Evolutionary conservation across 2,329 filamentous ascomycete species (phyloP).

Genomic region (Aspergillus glaucus): DNA sequence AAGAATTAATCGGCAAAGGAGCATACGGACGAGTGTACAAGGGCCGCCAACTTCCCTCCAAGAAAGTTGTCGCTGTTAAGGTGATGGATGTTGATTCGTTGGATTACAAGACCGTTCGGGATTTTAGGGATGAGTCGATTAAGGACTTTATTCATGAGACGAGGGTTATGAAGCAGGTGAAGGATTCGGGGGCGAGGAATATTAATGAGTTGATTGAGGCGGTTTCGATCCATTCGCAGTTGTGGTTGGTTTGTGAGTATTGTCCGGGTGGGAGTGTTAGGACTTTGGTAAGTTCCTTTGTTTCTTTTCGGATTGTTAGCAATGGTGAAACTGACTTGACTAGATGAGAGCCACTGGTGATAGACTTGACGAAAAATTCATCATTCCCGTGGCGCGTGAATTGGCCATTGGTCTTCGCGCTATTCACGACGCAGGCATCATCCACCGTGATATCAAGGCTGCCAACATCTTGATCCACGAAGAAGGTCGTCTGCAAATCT

Average conservation of each 20-base stretch:
- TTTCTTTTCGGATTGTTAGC: not conserved
- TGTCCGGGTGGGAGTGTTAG: constrained; percentile 61
- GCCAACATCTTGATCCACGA: constrained; percentile 60
- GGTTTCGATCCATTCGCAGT: constrained; percentile 56
- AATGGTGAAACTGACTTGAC: constrained; percentile 12
- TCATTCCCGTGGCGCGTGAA: constrained; percentile 59
- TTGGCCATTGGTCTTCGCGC: constrained; percentile 56
- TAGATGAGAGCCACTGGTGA: constrained; percentile 46
- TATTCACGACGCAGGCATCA: constrained; percentile 59
- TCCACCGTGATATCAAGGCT: constrained; percentile 61
- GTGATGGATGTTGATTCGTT: constrained; percentile 46
- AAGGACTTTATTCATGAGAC: constrained; percentile 57
- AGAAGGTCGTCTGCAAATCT: constrained; percentile 56
- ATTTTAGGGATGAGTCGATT: constrained; percentile 44
- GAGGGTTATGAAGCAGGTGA: constrained; percentile 55
- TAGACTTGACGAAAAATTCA: constrained; percentile 54
- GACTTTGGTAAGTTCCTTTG: constrained; percentile 48
- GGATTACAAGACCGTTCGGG: constrained; percentile 43
- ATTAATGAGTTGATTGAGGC: constrained; percentile 61
- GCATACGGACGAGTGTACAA: constrained; percentile 48
- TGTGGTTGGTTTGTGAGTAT: constrained; percentile 63
- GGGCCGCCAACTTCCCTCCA: constrained; percentile 35
- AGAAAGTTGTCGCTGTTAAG: constrained; percentile 45
- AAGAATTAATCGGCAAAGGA: constrained; percentile 48
- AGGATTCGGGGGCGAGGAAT: constrained; percentile 56